Conservation (phyloP, 129 eudicot genomes). For the Tagetes erecta region DNA sequence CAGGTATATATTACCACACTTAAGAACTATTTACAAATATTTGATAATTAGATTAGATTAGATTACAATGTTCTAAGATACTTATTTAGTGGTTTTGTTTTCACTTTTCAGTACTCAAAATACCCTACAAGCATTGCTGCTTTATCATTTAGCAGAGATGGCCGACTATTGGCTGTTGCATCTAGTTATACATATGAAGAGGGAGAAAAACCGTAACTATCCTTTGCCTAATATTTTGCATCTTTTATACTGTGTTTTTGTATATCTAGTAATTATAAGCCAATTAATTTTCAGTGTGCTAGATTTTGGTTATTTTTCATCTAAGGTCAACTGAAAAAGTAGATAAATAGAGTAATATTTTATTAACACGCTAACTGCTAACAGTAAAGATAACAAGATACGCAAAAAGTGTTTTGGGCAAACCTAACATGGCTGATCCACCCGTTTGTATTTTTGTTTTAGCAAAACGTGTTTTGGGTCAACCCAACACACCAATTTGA, state of each 20-base stretch:
- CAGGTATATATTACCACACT: constrained; percentile 48
- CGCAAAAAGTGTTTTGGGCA: neutral
- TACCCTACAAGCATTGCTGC: constrained; percentile 90
- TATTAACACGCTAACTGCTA: neutral
- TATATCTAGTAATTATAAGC: no score
- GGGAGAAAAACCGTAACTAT: constrained; percentile 79
- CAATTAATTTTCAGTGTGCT: neutral
- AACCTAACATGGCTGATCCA: neutral
- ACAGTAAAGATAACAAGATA: neutral
- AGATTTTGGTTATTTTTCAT: neutral
- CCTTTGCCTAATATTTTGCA: neutral
- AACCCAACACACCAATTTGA: neutral
- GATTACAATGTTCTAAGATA: neutral
- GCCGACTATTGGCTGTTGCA: constrained; percentile 82
- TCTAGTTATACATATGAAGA: constrained; percentile 94
- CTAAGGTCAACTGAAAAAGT: neutral
- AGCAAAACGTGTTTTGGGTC: neutral
- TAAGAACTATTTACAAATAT: neutral
- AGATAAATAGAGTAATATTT: no score
- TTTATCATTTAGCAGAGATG: constrained; percentile 91
- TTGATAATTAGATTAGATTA: neutral
- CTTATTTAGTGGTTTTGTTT: neutral
- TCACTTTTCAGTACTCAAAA: constrained; percentile 74
- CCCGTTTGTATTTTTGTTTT: neutral
- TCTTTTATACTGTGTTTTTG: neutral